Evolutionary conservation across 768 basidiomycete species (phyloP).

Genomic region (Dentipellis sp.): DNA sequence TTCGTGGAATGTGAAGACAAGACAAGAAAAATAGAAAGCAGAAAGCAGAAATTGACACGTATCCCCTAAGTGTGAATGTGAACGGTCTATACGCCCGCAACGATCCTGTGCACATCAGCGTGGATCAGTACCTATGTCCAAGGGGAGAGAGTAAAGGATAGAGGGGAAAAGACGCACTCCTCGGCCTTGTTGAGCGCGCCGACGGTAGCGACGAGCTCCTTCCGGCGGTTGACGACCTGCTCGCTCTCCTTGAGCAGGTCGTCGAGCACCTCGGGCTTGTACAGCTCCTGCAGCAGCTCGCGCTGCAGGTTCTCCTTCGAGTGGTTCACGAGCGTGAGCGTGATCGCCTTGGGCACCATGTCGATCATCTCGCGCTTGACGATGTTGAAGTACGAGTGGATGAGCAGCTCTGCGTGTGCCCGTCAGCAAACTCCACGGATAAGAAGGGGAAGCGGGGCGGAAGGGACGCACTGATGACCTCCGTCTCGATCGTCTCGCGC

Average conservation of each 20-base stretch:
- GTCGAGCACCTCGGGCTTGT: constrained; percentile 93
- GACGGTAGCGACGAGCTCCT: constrained; percentile 92
- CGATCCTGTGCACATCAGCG: constrained; percentile 33
- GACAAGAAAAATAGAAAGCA: too few species aligned
- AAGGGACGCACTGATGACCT: constrained; percentile 85
- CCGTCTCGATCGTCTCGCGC: constrained; percentile 95
- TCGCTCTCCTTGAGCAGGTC: constrained; percentile 95
- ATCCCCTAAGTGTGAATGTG: too few species aligned
- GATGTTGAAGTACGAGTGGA: constrained; percentile 95
- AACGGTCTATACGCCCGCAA: constrained; percentile 42
- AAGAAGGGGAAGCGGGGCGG: not conserved
- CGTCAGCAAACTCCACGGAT: not conserved
- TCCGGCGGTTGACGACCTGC: constrained; percentile 78
- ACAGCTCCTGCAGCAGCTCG: constrained; percentile 90
- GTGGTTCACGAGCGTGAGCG: constrained; percentile 82
- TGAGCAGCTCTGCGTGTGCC: constrained; percentile 72
- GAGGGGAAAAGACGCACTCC: constrained; percentile 48
- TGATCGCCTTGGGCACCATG: constrained; percentile 97
- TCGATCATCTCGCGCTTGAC: constrained; percentile 99
- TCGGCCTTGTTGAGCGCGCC: constrained; percentile 94
- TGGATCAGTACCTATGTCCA: constrained; percentile 8
- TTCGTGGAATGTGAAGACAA: too few species aligned
- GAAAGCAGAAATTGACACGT: too few species aligned
- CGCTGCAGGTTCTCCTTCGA: constrained; percentile 93
- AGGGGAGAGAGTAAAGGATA: constrained; percentile 1